Evolutionary conservation across 164 flowering plant genomes (phyloP), one percentile per base, ranked within the genome.

Genomic region (Houttuynia cordata): DNA sequence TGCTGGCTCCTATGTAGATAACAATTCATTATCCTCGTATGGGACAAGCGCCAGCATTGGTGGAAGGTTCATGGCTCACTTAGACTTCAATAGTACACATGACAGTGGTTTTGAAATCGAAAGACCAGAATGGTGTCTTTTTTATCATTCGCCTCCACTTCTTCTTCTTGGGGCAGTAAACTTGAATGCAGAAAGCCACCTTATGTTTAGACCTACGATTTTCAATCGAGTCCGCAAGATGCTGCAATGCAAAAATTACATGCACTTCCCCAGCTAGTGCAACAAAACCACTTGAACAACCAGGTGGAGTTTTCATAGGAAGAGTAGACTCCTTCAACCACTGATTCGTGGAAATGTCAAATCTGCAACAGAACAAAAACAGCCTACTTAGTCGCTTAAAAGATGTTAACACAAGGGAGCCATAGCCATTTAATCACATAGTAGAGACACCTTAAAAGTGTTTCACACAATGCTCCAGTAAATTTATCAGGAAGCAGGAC

Each of bases 261-360:
- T 83, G 64, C 51, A 88, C 74, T 68, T 91, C 96, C 45, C 81
- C 80, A 25, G 78, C 70, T 57, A 86, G 51, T 24, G 76, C 88
- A 53, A 77, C 81, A 63, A 85, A 86, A 25, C 96, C 92, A 67
- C 68, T 71, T 51, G 83, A 65, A 19, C 75, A 67, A 47, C 72
- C 76, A 53, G 50, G 37, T 13, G 68, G 73, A 18, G 75, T 67
- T 70, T 74, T 80, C 70, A 71, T 79, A 18, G 97, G 94, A 34
- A 91, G 72, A 56, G 70, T 70, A 2, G 90, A 70, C 65, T 88
- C 97, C 76, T 76, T 75, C 41, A 1, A 47, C 97, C 96, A 88
- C 6, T 80, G 67, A 62, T 91, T 91, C 20, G 71, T 68, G 45
- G 66, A 62, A 77, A 79, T 77, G 67, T 84, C 70, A 51, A 85